Evolutionary conservation across 371 early-diverging fungal genomes (phyloP).

Genomic region (Parasitella parasitica): DNA sequence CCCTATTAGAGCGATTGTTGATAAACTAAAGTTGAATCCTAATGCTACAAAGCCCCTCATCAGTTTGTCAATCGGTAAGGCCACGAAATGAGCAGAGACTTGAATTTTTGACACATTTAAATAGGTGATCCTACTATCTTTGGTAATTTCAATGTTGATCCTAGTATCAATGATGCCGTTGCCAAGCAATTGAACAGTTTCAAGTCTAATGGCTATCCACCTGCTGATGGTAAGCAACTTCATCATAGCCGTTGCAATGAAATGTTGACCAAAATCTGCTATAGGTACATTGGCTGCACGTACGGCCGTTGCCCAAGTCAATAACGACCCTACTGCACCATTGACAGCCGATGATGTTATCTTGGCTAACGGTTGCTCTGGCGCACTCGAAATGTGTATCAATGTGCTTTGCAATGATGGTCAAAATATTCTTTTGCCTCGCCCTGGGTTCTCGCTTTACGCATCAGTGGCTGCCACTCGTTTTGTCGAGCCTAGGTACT

Average conservation of each 20-base stretch:
- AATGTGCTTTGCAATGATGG: constrained; percentile 77
- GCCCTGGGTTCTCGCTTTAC: constrained; percentile 92
- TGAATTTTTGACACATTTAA: not conserved
- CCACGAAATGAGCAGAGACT: not conserved
- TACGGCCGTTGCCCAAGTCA: constrained; percentile 74
- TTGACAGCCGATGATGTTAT: constrained; percentile 77
- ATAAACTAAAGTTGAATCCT: constrained; percentile 71
- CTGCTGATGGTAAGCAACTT: constrained; percentile 84
- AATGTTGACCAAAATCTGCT: constrained; percentile 61
- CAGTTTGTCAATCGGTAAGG: constrained; percentile 76
- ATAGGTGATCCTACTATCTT: constrained; percentile 88
- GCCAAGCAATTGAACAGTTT: constrained; percentile 63
- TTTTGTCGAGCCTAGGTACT: constrained; percentile 76
- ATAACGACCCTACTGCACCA: constrained; percentile 67
- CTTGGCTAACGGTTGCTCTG: constrained; percentile 83
- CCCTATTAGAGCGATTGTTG: constrained; percentile 88
- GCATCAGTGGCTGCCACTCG: constrained; percentile 78
- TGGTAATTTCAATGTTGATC: constrained; percentile 86
- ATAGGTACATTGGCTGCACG: constrained; percentile 70
- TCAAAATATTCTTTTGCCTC: constrained; percentile 82
- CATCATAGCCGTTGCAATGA: constrained; percentile 63
- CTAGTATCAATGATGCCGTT: constrained; percentile 69
- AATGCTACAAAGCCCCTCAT: constrained; percentile 71
- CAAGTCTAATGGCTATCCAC: constrained; percentile 84
- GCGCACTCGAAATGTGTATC: constrained; percentile 79